Evolutionary conservation across 257 asterid species (phyloP).

Genomic region (Solanum raphanifolium): DNA sequence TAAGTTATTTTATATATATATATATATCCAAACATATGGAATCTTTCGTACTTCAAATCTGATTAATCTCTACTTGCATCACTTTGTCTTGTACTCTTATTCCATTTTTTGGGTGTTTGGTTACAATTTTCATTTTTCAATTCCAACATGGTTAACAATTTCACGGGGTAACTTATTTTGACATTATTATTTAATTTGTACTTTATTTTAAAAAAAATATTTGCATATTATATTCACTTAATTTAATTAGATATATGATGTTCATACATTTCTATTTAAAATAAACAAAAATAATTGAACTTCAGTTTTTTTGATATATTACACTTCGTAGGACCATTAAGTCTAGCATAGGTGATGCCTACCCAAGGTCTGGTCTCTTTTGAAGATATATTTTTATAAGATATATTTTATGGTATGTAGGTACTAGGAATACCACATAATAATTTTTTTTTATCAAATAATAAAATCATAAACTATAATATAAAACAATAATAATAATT

Average conservation of each 20-base stretch:
- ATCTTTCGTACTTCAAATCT: neutral
- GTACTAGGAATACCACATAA: neutral
- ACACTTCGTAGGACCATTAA: too few relatives aligned
- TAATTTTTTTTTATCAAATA: neutral
- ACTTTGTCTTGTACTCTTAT: neutral
- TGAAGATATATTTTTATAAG: neutral
- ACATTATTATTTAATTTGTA: too few relatives aligned
- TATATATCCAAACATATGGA: neutral
- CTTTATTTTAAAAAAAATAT: too few relatives aligned
- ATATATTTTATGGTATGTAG: neutral
- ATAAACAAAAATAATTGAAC: too few relatives aligned
- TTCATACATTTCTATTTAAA: too few relatives aligned
- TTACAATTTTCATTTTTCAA: neutral
- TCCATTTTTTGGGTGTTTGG: neutral
- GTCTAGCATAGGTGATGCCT: too few relatives aligned
- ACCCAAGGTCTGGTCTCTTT: neutral
- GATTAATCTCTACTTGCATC: neutral
- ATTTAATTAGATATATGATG: neutral
- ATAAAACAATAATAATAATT: too few relatives aligned
- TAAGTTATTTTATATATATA: too few relatives aligned
- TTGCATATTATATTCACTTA: too few relatives aligned
- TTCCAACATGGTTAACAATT: neutral
- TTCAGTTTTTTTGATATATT: too few relatives aligned
- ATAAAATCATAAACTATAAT: neutral
- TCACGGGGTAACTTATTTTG: neutral